Evolutionary conservation across 2,329 filamentous ascomycete genomes (phyloP), one percentile per base, ranked within the genome.

Genomic region (Colletotrichum filicis): DNA sequence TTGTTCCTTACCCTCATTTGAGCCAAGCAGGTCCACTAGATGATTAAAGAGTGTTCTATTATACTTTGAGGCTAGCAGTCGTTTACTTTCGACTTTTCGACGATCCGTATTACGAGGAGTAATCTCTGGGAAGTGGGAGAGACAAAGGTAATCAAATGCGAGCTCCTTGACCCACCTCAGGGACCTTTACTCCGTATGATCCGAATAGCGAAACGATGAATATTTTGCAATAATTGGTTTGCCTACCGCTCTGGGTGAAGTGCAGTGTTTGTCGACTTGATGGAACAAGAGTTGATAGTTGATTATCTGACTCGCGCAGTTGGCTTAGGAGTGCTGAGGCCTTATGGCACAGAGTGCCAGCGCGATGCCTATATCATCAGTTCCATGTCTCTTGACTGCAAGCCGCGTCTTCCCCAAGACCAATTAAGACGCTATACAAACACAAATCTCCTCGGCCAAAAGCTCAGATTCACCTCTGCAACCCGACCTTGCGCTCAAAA

Each of bases 201-300:
- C 26, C 26, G 26, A 0, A 26, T 26, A 26, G 26, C 26, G 0
- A 26, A 26, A 5, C 1, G 26, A 26, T 26, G 0, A 0, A 26
- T 26, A 26, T 5, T 26, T 26, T 26, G 0, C 26, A 26, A 26
- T 26, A 26, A 26, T 26, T 26, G 26, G 26, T 26, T 26, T 26
- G 26, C 26, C 26, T 26, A 26, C 4, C 26, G 26, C 26, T 26
- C 26, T 26, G 4, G 26, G 26, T 26, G 26, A 26, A 26, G 26
- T 26, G 26, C 26, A 26, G 4, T 0, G 26, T 26, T 26, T 26
- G 26, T 26, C 26, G 26, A 26, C 26, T 26, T 26, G 4, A 26
- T 26, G 4, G 4, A 26, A 26, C 26, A 5, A 26, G 26, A 26
- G 26, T 26, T 26, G 26, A 26, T 26, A 4, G 16, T 9, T 19